phyloP scores from a whole-genome alignment of 306 rosid genomes.

The Fragaria iinumae region DNA sequence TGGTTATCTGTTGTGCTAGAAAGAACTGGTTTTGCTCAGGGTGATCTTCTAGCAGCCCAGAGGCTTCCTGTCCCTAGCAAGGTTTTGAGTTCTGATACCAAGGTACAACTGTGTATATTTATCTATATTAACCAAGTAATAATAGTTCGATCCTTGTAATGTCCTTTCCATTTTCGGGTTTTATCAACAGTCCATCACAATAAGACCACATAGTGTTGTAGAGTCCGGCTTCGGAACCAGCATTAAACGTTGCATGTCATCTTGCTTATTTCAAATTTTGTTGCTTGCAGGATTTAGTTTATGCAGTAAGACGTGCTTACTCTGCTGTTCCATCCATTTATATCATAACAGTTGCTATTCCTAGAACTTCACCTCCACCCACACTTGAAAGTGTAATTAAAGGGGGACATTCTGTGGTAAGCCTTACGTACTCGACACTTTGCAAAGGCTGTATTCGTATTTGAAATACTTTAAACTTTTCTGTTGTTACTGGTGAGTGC shows the following conservation, averaged over 20 bases:
- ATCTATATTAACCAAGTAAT: background rate
- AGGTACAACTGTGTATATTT: slow-evolving; percentile 40
- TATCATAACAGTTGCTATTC: slow-evolving; percentile 66
- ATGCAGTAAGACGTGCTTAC: slow-evolving; percentile 65
- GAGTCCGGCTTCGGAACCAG: background rate
- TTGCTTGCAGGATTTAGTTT: slow-evolving; percentile 49
- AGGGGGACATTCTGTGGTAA: slow-evolving; percentile 83
- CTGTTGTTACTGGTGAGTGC: background rate
- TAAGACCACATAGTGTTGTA: background rate
- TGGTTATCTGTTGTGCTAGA: slow-evolving; percentile 92
- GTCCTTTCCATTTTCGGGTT: background rate
- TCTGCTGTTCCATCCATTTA: slow-evolving; percentile 76
- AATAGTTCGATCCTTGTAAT: background rate
- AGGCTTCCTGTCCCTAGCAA: slow-evolving; percentile 66
- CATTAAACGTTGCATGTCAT: background rate
- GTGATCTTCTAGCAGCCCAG: slow-evolving; percentile 78
- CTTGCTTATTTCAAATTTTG: background rate
- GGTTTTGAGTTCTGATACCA: slow-evolving; percentile 85
- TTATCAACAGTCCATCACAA: background rate
- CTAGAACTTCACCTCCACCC: slow-evolving; percentile 59
- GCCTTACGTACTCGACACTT: slow-evolving; percentile 18
- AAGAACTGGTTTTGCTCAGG: slow-evolving; percentile 82
- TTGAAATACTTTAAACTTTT: too few relatives aligned
- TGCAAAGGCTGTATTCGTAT: background rate
- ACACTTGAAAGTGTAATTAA: slow-evolving; percentile 77